Base-by-base conservation (phyloP, 1,284 basidiomycete genomes). In the Heliocybe sulcata region DNA sequence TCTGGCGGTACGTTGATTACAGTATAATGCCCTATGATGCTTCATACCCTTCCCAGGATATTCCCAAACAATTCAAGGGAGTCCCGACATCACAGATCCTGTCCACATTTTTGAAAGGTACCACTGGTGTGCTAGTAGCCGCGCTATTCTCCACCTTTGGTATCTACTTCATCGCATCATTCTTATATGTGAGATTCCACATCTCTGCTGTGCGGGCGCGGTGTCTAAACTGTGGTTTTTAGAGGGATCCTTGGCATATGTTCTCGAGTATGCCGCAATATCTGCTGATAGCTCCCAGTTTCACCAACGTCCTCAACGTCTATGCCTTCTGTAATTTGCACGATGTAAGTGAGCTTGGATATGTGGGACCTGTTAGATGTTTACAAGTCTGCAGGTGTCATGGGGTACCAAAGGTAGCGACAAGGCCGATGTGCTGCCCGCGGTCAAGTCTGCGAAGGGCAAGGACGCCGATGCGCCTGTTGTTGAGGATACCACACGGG, bases 171-270 rank as follows among this genome's bases (percentile, higher is more conserved):
- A 68, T 90, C 26, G 81, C 92, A 1, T 97, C 93, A 1, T 82
- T 95, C 70, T 82, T 98, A 63, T 98, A 95, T 65, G 92, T 94
- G 61, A 73, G 90, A 75, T 10, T 2, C 20, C 51, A n/a, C 51
- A 57, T 29, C 8, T 38, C 52, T 58, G 58, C 55, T 48, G 42
- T 57, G 23, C 12, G 4, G 29, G 12, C 29, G 6, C 29, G 29
- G 29, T 4, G 4, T 31, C 29, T 31, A 31, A 31, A 4, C 29
- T 6, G 4, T n/a, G 16, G 31, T 57, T 38, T 6, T 57, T 60
- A 94, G 89, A 83, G 90, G 57, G 95, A 98, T 72, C 95, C 95
- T 4, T 98, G 95, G 95, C 95, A 98, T 69, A 92, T 99, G 87
- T 83, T 96, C 70, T 93, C 92, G n/a, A 94, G 92, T 64, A 95